A percentile compares a stretch with the other conserved stretches of the same genome.
Conservation (phyloP, 345 rosid species). For the Barbarea vulgaris region DNA sequence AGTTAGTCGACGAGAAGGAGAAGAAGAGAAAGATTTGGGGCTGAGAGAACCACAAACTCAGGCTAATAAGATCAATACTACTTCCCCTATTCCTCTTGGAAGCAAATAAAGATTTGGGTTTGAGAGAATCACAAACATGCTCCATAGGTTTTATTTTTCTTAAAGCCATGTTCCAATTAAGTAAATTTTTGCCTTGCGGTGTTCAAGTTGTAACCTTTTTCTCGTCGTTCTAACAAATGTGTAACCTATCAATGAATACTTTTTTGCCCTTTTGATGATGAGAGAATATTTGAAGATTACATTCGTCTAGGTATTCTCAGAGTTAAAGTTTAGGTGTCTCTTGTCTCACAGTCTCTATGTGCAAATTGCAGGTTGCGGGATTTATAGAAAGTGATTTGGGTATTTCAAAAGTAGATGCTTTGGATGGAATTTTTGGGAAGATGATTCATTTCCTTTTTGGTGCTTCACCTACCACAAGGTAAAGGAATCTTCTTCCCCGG, state of each 20-base stretch:
- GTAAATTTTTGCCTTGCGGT: slow-evolving; percentile 25
- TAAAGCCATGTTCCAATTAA: slow-evolving; percentile 18
- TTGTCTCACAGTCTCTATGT: slow-evolving; percentile 12
- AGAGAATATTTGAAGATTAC: slow-evolving; percentile 5
- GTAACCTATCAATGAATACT: slow-evolving; percentile 28
- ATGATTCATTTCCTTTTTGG: neutral
- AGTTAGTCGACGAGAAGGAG: slow-evolving; percentile 28
- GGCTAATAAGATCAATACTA: slow-evolving; percentile 34
- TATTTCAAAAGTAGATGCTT: slow-evolving; percentile 44
- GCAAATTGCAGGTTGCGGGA: slow-evolving; percentile 26
- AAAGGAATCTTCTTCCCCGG: neutral
- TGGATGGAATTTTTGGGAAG: slow-evolving; percentile 48
- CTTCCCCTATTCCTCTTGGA: slow-evolving; percentile 40
- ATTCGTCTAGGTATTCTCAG: neutral
- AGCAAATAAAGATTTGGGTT: slow-evolving; percentile 28
- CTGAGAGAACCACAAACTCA: slow-evolving; percentile 37
- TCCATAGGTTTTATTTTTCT: slow-evolving; percentile 20
- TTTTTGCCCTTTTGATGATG: slow-evolving; percentile 7
- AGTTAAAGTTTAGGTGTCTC: slow-evolving; percentile 8
- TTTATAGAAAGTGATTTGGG: slow-evolving; percentile 9
- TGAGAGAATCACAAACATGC: slow-evolving; percentile 9
- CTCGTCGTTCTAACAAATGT: slow-evolving; percentile 29
- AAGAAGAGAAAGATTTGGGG: slow-evolving; percentile 35
- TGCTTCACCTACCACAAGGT: slow-evolving; percentile 23
- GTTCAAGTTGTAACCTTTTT: slow-evolving; percentile 29